phyloP scores from a whole-genome alignment of 352 stramenopile genomes.

The Pythium guiyangense region DNA sequence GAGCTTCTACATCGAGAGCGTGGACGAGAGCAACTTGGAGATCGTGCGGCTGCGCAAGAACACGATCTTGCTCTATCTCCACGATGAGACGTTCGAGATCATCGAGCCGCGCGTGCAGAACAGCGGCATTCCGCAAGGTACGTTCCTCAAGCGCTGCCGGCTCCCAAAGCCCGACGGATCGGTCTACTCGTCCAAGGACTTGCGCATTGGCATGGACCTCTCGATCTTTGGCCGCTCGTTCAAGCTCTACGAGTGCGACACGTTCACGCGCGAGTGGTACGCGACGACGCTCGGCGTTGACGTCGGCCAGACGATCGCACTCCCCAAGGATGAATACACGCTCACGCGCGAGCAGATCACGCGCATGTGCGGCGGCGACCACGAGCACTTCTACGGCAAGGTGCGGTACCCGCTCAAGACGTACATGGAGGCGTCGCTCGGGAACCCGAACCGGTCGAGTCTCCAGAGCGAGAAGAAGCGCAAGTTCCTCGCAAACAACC shows the following conservation, averaged over 20 bases:
- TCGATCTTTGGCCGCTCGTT: constrained; percentile 73
- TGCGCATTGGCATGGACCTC: constrained; percentile 68
- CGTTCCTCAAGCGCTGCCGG: constrained; percentile 78
- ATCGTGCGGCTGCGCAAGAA: constrained; percentile 67
- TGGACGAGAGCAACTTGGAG: constrained; percentile 82
- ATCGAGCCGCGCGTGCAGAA: constrained; percentile 78
- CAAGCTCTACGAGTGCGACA: constrained; percentile 72
- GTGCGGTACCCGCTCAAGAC: constrained; percentile 74
- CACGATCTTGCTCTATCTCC: constrained; percentile 77
- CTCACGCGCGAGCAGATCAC: constrained; percentile 73
- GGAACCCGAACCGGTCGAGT: constrained; percentile 60
- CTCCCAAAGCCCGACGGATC: constrained; percentile 52
- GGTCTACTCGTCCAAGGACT: constrained; percentile 43
- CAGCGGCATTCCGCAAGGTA: constrained; percentile 84
- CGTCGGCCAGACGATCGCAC: constrained; percentile 36
- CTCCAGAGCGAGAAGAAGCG: constrained; percentile 76
- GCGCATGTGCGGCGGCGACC: constrained; percentile 62
- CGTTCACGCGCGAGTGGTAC: constrained; percentile 72
- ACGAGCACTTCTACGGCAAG: constrained; percentile 73
- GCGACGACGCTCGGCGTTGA: constrained; percentile 27
- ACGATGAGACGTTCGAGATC: constrained; percentile 88
- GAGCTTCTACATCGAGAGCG: constrained; percentile 78
- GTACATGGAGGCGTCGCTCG: constrained; percentile 81
- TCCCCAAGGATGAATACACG: constrained; percentile 84
- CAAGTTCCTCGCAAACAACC: constrained; percentile 84